These are phyloP conservation scores for Leccinum broughii DNA, from an alignment of 768 basidiomycete species.

Conservation along the genomic window DNA sequence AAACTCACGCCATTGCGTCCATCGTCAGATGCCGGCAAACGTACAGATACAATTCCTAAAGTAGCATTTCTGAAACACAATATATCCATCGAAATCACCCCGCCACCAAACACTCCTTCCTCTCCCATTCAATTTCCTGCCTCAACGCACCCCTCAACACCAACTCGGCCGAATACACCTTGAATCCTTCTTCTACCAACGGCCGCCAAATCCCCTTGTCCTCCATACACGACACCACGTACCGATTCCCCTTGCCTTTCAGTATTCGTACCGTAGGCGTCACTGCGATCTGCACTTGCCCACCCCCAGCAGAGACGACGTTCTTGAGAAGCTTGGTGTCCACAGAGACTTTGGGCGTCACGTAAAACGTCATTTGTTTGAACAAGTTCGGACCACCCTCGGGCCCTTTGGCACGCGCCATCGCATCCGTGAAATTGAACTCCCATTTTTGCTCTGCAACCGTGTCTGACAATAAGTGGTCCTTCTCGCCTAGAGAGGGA, in stretches of 20 bases:
- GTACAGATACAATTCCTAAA: not conserved
- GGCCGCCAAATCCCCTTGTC: constrained; percentile 70
- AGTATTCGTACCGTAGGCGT: constrained; percentile 58
- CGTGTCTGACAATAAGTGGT: constrained; percentile 61
- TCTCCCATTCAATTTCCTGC: constrained; percentile 69
- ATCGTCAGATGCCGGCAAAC: not conserved
- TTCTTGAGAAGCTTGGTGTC: constrained; percentile 64
- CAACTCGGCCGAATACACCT: constrained; percentile 71
- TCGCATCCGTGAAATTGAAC: constrained; percentile 61
- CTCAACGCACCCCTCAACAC: constrained; percentile 61
- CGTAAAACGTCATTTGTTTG: constrained; percentile 66
- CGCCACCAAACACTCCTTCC: constrained; percentile 27
- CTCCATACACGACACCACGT: constrained; percentile 65
- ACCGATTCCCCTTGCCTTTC: constrained; percentile 47
- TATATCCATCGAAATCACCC: constrained; percentile 2
- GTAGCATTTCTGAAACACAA: not conserved
- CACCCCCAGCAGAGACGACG: constrained; percentile 70
- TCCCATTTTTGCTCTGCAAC: constrained; percentile 64
- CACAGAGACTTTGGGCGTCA: constrained; percentile 64
- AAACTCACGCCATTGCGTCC: too few relatives aligned
- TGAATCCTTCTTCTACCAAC: constrained; percentile 47
- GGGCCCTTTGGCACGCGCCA: constrained; percentile 53
- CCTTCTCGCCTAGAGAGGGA: constrained; percentile 52
- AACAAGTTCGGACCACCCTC: constrained; percentile 54
- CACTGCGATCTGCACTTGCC: constrained; percentile 54